Evolutionary conservation across 371 early-diverging fungal genomes (phyloP).

Genomic region (Mucor indicus): DNA sequence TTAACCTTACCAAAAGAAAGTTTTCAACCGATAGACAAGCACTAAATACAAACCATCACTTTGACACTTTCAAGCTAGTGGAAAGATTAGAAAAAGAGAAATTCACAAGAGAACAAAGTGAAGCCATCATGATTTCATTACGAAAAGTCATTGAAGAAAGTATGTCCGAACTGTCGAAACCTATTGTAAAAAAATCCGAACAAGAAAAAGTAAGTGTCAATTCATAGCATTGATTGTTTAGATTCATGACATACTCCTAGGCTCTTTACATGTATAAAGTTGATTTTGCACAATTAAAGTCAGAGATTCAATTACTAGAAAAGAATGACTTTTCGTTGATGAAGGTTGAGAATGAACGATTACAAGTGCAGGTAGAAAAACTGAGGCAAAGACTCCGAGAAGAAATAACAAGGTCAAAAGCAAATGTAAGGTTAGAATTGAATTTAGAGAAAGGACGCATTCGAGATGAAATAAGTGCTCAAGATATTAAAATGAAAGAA

Average conservation of each 20-base stretch:
- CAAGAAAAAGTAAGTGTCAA: constrained; percentile 68
- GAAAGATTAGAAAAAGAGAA: constrained; percentile 73
- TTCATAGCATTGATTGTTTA: background rate
- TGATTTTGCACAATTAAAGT: constrained; percentile 86
- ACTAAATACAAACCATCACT: too few species aligned
- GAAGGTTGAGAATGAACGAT: constrained; percentile 79
- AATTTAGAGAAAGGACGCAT: constrained; percentile 88
- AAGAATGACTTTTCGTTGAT: constrained; percentile 88
- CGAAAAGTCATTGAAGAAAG: constrained; percentile 73
- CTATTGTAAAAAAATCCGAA: constrained; percentile 77
- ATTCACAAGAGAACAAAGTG: constrained; percentile 71
- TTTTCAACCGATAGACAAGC: too few species aligned
- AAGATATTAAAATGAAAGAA: constrained; percentile 84
- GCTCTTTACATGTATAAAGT: constrained; percentile 86
- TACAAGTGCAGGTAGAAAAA: constrained; percentile 77
- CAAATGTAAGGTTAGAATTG: constrained; percentile 85
- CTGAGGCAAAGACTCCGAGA: constrained; percentile 77
- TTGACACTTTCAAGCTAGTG: constrained; percentile 80
- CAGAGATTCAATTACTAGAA: constrained; percentile 84
- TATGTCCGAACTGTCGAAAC: constrained; percentile 57
- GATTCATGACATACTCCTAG: constrained; percentile 21
- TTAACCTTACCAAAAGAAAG: too few species aligned
- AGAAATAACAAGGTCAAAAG: constrained; percentile 83
- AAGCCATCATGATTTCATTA: constrained; percentile 76
- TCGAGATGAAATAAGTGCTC: constrained; percentile 79